Percentiles rank a stretch among this genome's conserved stretches.
Conservation (phyloP, 2,329 filamentous ascomycete genomes). For the Scorias spongiosa region DNA sequence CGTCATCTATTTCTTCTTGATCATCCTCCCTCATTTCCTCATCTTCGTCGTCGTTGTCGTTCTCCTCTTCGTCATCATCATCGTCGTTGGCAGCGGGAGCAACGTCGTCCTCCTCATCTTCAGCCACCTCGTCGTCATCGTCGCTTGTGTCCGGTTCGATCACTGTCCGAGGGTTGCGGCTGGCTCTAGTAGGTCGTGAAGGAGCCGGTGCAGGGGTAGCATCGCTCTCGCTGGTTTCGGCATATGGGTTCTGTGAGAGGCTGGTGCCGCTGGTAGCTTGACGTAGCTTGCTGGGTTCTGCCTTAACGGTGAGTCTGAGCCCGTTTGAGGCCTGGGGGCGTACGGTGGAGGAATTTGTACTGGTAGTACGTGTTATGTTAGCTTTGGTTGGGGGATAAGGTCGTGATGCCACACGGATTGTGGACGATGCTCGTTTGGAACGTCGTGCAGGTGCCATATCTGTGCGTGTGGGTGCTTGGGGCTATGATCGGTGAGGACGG, state of each 20-base stretch:
- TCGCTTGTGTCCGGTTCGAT: conserved; percentile 21
- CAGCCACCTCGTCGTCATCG: conserved; percentile 4
- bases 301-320: conserved; percentile 35
- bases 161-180: conserved; percentile 19
- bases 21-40: conserved; percentile 21
- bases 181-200: conserved; percentile 14
- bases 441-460: conserved; percentile 19
- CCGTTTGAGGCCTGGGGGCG: conserved; percentile 27
- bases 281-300: conserved; percentile 33
- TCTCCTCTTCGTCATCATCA: conserved; percentile 15
- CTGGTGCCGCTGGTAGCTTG: conserved; percentile 28
- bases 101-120: conserved; percentile 13
- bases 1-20: conserved; percentile 17
- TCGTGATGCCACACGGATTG: conserved; percentile 16
- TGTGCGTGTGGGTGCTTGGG: neutral
- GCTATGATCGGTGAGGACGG: too few relatives aligned
- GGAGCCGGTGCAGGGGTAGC: conserved; percentile 17
- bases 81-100: conserved; percentile 7
- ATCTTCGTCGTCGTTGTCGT: conserved; percentile 26
- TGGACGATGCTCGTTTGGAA: conserved; percentile 19
- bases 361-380: conserved; percentile 7
- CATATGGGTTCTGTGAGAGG: conserved; percentile 18
- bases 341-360: conserved; percentile 13
- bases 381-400: conserved; percentile 12
- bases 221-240: conserved; percentile 18